Conservation (phyloP, 2,329 filamentous ascomycete species). For the Sporothrix pallida region DNA sequence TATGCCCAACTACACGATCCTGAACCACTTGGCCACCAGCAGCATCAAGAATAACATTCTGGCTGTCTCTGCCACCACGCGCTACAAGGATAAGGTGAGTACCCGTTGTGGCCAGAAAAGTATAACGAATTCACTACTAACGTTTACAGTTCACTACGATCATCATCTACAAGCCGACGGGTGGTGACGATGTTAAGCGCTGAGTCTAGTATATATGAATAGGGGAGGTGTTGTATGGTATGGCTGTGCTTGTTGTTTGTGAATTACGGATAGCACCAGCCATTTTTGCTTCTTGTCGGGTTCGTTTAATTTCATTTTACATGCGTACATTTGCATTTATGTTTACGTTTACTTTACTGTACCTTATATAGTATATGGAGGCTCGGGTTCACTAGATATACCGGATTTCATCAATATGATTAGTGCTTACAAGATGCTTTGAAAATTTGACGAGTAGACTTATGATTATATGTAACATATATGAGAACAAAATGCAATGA, state of each 20-base stretch:
- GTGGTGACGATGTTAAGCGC: constrained; percentile 54
- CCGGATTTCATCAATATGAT: constrained; percentile 11
- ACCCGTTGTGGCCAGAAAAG: not conserved
- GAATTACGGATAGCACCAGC: not conserved
- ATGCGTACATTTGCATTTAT: not conserved
- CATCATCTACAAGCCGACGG: constrained; percentile 93
- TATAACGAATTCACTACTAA: not conserved
- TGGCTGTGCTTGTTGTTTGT: constrained; percentile 8
- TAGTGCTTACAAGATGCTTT: no score
- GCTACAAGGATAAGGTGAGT: constrained; percentile 89
- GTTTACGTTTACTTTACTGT: not conserved
- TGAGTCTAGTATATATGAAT: not conserved
- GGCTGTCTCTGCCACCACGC: constrained; percentile 94
- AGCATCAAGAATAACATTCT: constrained; percentile 97
- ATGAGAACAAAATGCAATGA: not conserved
- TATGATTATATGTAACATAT: not conserved
- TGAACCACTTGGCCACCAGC: constrained; percentile 96
- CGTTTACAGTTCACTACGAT: constrained; percentile 84
- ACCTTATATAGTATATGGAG: constrained; percentile 20
- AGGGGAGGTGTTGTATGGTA: not conserved
- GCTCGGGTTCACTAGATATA: not conserved
- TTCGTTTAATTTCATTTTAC: not conserved
- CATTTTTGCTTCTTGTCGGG: not conserved
- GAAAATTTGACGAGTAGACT: no score
- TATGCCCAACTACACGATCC: constrained; percentile 94